Conservation (phyloP, 2,329 filamentous ascomycete species). For the Huntiella moniliformis region DNA sequence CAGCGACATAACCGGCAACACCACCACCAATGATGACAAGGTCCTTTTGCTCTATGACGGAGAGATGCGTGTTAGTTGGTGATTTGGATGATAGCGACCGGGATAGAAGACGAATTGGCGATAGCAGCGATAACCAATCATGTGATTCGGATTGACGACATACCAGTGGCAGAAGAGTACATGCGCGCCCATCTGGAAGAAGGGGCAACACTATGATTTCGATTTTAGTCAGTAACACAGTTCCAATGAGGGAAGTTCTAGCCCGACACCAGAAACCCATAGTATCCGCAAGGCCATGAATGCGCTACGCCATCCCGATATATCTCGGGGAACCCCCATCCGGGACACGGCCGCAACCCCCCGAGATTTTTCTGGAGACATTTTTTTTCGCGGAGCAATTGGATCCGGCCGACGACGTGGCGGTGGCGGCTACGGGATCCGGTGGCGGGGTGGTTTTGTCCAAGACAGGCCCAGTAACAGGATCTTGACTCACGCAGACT, state of each 20-base stretch:
- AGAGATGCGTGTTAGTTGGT: conserved; percentile 20
- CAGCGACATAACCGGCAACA: conserved; percentile 94
- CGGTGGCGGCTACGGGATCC: background rate
- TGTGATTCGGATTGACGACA: conserved; percentile 14
- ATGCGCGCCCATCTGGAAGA: conserved; percentile 34
- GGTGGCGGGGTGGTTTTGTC: too few species aligned
- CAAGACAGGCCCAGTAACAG: background rate
- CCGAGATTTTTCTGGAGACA: background rate
- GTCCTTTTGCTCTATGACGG: conserved; percentile 67
- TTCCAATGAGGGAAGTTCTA: background rate
- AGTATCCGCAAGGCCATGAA: too few species aligned
- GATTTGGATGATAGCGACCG: background rate
- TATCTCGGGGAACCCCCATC: too few species aligned
- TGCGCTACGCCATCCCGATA: too few species aligned
- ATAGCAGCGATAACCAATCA: background rate
- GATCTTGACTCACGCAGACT: conserved; percentile 22
- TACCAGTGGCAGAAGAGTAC: conserved; percentile 40
- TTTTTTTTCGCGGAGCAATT: background rate
- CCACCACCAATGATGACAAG: conserved; percentile 94
- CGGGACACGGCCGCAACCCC: background rate
- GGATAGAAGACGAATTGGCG: background rate
- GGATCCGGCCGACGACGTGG: background rate
- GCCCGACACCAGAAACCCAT: too few species aligned
- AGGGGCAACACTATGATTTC: background rate
- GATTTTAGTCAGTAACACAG: background rate